phyloP scores from a whole-genome alignment of 805 yeast species.

The Yamadazyma paraphyllophila region DNA sequence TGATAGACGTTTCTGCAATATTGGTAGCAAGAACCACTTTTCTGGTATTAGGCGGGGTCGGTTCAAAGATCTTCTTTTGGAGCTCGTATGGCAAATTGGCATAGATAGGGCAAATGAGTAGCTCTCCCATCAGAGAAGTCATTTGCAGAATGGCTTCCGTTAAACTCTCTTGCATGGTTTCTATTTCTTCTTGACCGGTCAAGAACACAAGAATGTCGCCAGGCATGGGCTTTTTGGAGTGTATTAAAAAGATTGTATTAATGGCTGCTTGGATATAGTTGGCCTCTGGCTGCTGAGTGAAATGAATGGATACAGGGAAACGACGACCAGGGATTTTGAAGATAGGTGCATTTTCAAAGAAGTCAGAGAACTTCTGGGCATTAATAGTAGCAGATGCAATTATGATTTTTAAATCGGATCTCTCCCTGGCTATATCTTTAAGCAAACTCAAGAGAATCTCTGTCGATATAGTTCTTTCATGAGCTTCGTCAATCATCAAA shows the following conservation, averaged over 20 bases:
- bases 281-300: slow-evolving; percentile 83
- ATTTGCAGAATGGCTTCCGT: slow-evolving; percentile 62
- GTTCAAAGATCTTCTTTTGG: slow-evolving; percentile 80
- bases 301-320: slow-evolving; percentile 85
- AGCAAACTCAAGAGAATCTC: slow-evolving; percentile 77
- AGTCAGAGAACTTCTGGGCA: slow-evolving; percentile 79
- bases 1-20: slow-evolving; percentile 60
- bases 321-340: slow-evolving; percentile 89
- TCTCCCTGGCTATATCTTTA: slow-evolving; percentile 59
- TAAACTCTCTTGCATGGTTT: slow-evolving; percentile 69
- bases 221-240: slow-evolving; percentile 54
- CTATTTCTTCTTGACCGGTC: slow-evolving; percentile 97
- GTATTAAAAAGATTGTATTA: slow-evolving; percentile 85
- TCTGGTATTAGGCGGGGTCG: slow-evolving; percentile 74
- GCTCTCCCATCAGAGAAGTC: slow-evolving; percentile 56
- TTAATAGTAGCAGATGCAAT: slow-evolving; percentile 97
- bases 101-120: slow-evolving; percentile 82
- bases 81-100: slow-evolving; percentile 86
- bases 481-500: slow-evolving; percentile 95
- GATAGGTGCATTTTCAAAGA: slow-evolving; percentile 82
- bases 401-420: slow-evolving; percentile 72
- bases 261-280: slow-evolving; percentile 89
- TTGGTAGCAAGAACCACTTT: slow-evolving; percentile 94
- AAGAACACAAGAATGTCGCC: slow-evolving; percentile 90
- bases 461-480: slow-evolving; percentile 91